Conservation (phyloP, 2,329 filamentous ascomycete species). For the Claviceps africana region DNA sequence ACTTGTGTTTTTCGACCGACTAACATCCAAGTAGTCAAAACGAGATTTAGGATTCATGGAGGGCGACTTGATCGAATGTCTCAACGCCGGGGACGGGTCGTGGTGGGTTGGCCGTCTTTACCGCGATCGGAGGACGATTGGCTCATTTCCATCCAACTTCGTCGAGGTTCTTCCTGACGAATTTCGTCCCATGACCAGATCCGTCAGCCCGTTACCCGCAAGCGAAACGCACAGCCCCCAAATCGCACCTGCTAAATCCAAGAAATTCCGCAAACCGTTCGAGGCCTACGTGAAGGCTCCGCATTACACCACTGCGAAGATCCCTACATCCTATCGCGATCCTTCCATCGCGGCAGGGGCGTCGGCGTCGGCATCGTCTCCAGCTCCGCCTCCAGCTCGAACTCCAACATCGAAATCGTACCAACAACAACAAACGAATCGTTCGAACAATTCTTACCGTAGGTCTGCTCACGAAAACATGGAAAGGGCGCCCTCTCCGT, state of each 20-base stretch:
- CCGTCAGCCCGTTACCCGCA: conserved; percentile 44
- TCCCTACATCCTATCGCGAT: conserved; percentile 42
- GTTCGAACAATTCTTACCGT: conserved; percentile 16
- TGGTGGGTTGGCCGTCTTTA: conserved; percentile 96
- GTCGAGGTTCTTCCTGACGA: conserved; percentile 76
- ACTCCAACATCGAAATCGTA: conserved; percentile 10
- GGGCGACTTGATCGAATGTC: conserved; percentile 92
- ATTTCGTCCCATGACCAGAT: conserved; percentile 61
- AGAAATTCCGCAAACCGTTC: conserved; percentile 52
- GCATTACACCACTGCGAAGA: conserved; percentile 49
- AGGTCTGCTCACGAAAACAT: conserved; percentile 10
- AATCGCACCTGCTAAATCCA: conserved; percentile 44
- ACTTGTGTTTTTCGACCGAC: background rate
- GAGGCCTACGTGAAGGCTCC: conserved; percentile 53
- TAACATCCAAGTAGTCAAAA: conserved; percentile 47
- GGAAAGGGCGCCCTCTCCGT: conserved; percentile 8
- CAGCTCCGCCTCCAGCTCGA: conserved; percentile 7
- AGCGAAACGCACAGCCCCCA: conserved; percentile 40
- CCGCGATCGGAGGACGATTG: conserved; percentile 79
- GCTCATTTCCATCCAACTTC: conserved; percentile 93
- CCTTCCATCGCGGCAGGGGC: conserved; percentile 17
- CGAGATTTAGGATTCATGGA: conserved; percentile 93
- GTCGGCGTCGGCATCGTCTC: background rate
- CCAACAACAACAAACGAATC: conserved; percentile 8
- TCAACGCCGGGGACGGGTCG: conserved; percentile 92